A percentile compares a stretch with the other conserved stretches of the same genome.
Conservation (phyloP, 1,284 basidiomycete genomes). For the Sporisorium exsertum region DNA sequence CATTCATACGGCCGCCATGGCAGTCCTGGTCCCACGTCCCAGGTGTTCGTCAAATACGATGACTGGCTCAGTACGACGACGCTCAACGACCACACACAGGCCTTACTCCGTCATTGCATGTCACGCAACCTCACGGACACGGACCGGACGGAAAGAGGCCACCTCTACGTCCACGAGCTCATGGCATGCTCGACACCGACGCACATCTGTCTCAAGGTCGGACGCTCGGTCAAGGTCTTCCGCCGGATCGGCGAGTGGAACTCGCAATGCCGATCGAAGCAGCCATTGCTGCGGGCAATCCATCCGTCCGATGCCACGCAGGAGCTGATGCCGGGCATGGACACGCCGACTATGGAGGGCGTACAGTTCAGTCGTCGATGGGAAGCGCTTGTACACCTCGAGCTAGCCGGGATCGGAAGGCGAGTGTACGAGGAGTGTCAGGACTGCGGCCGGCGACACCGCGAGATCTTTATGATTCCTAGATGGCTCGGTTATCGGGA, state of each 20-base stretch:
- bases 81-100: slow-evolving; percentile 29
- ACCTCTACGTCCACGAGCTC: slow-evolving; percentile 60
- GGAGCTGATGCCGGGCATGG: slow-evolving; percentile 38
- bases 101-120: slow-evolving; percentile 43
- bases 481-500: not conserved
- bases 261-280: slow-evolving; percentile 46
- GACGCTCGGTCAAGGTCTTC: slow-evolving; percentile 45
- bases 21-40: not conserved
- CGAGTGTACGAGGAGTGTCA: slow-evolving; percentile 35
- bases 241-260: slow-evolving; percentile 51
- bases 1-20: not conserved
- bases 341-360: slow-evolving; percentile 13
- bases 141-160: slow-evolving; percentile 39
- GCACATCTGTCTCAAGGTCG: slow-evolving; percentile 54
- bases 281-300: slow-evolving; percentile 34
- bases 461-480: slow-evolving; percentile 58
- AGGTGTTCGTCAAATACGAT: slow-evolving; percentile 13
- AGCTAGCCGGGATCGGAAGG: slow-evolving; percentile 32
- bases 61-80: slow-evolving; percentile 16
- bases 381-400: slow-evolving; percentile 54
- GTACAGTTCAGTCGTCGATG: slow-evolving; percentile 45
- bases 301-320: slow-evolving; percentile 24
- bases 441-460: slow-evolving; percentile 48
- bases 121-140: slow-evolving; percentile 9
- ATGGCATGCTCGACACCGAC: slow-evolving; percentile 22